These are phyloP conservation scores for Adansonia madagascariensis DNA, from an alignment of 441 rosid species.

Conservation along the genomic window DNA sequence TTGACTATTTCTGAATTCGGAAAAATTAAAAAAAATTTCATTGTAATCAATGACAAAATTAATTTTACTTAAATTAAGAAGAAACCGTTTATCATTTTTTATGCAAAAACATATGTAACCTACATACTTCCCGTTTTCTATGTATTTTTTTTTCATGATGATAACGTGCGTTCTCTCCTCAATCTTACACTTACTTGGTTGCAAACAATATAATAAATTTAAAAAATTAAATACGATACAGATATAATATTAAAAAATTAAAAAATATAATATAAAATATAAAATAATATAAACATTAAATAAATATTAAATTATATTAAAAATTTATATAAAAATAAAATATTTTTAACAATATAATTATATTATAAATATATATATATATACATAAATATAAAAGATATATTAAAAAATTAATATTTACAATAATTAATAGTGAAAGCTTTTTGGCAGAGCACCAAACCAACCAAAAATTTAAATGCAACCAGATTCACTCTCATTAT, in stretches of 20 bases:
- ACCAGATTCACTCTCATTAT: neutral
- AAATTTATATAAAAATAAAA: no score
- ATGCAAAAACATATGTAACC: neutral
- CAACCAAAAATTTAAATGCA: conserved; percentile 11
- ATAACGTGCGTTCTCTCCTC: neutral
- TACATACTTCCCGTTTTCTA: neutral
- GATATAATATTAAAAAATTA: no score
- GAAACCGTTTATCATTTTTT: neutral
- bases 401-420: no score
- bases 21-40: no score
- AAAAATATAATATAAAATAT: no score
- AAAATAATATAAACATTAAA: neutral
- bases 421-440: neutral
- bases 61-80: neutral
- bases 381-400: no score
- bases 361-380: no score
- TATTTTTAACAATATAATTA: no score
- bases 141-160: no score
- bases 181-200: no score
- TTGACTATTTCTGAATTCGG: neutral
- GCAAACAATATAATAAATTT: no score
- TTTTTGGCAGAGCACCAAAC: neutral
- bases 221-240: no score
- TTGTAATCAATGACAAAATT: neutral
- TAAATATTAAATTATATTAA: neutral